A percentile compares a stretch with the other conserved stretches of the same genome.
Conservation (phyloP, 2,329 filamentous ascomycete species). For the Didymella pinodella region DNA sequence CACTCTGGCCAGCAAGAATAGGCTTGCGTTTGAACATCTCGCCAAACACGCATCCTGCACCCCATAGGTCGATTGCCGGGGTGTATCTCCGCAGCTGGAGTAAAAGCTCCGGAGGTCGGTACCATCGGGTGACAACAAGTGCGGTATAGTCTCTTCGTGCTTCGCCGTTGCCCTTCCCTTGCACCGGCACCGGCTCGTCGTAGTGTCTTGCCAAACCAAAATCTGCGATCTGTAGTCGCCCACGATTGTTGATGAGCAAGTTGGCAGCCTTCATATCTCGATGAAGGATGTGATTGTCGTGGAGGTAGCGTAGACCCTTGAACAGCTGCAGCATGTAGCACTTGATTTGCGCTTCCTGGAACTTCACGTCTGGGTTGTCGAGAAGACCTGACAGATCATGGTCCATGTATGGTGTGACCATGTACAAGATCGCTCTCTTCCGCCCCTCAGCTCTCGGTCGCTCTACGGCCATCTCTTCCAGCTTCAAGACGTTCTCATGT, state of each 20-base stretch:
- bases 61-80: slow-evolving; percentile 98
- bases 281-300: slow-evolving; percentile 85
- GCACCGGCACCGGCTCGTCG: slow-evolving; percentile 79
- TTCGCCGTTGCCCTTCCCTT: slow-evolving; percentile 82
- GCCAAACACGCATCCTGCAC: slow-evolving; percentile 97
- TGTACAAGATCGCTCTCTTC: slow-evolving; percentile 86
- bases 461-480: slow-evolving; percentile 98
- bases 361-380: slow-evolving; percentile 89
- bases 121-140: slow-evolving; percentile 97
- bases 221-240: slow-evolving; percentile 94
- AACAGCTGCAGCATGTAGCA: slow-evolving; percentile 96
- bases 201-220: slow-evolving; percentile 95
- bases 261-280: slow-evolving; percentile 99
- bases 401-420: slow-evolving; percentile 99
- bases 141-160: slow-evolving; percentile 91
- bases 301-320: slow-evolving; percentile 87
- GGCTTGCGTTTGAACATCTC: slow-evolving; percentile 97
- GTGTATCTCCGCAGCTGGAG: slow-evolving; percentile 90
- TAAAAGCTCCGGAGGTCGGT: slow-evolving; percentile 90
- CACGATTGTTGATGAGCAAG: slow-evolving; percentile 91
- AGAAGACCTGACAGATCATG: slow-evolving; percentile 97
- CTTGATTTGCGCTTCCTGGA: slow-evolving; percentile 92
- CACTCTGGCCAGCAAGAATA: slow-evolving; percentile 88
- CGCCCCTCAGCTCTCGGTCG: slow-evolving; percentile 64
- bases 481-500: slow-evolving; percentile 82